These are phyloP conservation scores for Penicillium sp. DNA, from an alignment of 2,329 filamentous ascomycete genomes.

Conservation along the genomic window DNA sequence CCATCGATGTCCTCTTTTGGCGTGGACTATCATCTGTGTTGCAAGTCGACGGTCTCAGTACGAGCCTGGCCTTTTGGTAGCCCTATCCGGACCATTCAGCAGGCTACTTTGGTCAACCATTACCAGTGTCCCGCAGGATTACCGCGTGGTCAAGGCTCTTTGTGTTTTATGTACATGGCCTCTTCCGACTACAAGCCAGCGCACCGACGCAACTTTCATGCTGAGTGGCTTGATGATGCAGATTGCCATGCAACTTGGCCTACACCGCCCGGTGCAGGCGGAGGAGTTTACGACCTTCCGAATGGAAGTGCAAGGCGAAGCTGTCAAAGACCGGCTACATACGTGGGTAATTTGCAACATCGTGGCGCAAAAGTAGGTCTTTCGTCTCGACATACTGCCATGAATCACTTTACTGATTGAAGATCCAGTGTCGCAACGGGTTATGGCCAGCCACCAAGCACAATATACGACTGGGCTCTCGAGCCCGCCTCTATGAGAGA, in stretches of 20 bases:
- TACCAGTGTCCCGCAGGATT: conserved; percentile 56
- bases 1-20: conserved; percentile 55
- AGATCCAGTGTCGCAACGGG: conserved; percentile 55
- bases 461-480: conserved; percentile 57
- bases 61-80: conserved; percentile 53
- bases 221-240: conserved; percentile 63
- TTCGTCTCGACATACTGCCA: not conserved
- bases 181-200: conserved; percentile 58
- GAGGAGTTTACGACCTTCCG: conserved; percentile 51
- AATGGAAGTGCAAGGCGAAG: conserved; percentile 55
- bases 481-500: conserved; percentile 44
- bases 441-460: conserved; percentile 61
- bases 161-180: conserved; percentile 63
- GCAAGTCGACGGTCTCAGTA: conserved; percentile 56
- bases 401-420: conserved; percentile 5
- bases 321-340: conserved; percentile 59
- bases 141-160: conserved; percentile 60
- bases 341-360: conserved; percentile 66
- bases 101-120: conserved; percentile 59
- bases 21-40: conserved; percentile 62
- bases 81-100: conserved; percentile 49
- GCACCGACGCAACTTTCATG: conserved; percentile 61
- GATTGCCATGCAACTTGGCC: conserved; percentile 60
- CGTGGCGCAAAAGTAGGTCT: conserved; percentile 58
- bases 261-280: conserved; percentile 60